phyloP scores from a whole-genome alignment of 768 basidiomycete species.

The Gloeopeniophorella convolvens region DNA sequence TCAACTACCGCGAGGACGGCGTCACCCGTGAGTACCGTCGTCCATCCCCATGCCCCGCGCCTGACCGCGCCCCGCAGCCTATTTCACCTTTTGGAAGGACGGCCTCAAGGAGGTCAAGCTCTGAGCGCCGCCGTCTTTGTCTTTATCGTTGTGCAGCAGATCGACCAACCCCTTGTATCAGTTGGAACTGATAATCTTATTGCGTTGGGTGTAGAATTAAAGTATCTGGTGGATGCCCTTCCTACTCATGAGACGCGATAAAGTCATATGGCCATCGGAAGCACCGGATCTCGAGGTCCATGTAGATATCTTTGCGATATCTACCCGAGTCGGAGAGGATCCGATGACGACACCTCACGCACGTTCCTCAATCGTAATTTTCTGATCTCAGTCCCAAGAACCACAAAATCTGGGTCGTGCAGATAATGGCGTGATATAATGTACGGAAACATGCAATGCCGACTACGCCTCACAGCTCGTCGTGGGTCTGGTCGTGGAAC shows the following conservation, averaged over 20 bases:
- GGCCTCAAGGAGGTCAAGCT: slow-evolving; percentile 80
- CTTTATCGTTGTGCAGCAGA: slow-evolving; percentile 9
- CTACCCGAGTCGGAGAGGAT: neutral
- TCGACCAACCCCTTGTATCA: slow-evolving; percentile 14
- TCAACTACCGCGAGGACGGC: slow-evolving; percentile 91
- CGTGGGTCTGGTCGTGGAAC: slow-evolving; percentile 20
- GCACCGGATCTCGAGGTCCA: too few relatives aligned
- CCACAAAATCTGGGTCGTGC: neutral
- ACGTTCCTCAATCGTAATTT: neutral
- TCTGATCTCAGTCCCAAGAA: neutral
- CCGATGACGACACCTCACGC: neutral
- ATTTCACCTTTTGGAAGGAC: slow-evolving; percentile 95
- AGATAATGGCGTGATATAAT: neutral
- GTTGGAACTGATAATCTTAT: neutral
- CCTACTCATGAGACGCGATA: too few relatives aligned
- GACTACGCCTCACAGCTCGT: slow-evolving; percentile 19
- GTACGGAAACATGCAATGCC: neutral
- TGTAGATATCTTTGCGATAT: too few relatives aligned
- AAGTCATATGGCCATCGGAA: too few relatives aligned
- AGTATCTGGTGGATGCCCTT: too few relatives aligned
- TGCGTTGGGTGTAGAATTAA: neutral
- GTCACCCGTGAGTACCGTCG: slow-evolving; percentile 56
- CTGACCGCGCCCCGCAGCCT: slow-evolving; percentile 59
- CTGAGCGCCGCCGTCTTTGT: slow-evolving; percentile 29
- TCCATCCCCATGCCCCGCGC: too few relatives aligned